phyloP scores from a whole-genome alignment of 257 asterid genomes.

The Przewalskia tangutica region DNA sequence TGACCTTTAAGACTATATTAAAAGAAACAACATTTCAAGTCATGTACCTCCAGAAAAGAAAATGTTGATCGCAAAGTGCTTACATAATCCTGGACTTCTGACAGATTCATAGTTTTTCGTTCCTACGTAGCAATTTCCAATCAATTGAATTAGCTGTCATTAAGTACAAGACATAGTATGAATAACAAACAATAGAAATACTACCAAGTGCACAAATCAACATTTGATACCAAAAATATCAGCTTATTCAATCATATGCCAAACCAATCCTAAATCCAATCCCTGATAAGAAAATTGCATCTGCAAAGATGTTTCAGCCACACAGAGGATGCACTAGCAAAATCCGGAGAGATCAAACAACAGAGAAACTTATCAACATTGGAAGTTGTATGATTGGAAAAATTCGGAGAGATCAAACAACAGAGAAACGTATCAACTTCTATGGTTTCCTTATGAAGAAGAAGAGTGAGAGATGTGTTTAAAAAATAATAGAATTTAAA shows the following conservation, averaged over 20 bases:
- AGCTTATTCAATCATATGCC: neutral
- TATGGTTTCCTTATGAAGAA: too few relatives aligned
- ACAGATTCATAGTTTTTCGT: slow-evolving; percentile 61
- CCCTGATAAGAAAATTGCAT: neutral
- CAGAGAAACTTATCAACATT: neutral
- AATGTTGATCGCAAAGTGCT: slow-evolving; percentile 63
- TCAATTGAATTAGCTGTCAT: slow-evolving; percentile 1
- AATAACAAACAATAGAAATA: neutral
- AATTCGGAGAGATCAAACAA: too few relatives aligned
- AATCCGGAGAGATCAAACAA: neutral
- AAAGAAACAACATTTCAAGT: neutral
- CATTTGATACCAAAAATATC: neutral
- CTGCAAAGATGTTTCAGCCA: neutral
- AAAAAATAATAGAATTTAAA: too few relatives aligned
- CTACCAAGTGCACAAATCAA: neutral
- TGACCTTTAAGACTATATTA: neutral
- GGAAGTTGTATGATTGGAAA: neutral
- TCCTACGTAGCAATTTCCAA: slow-evolving; percentile 31
- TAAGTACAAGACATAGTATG: neutral
- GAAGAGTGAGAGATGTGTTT: too few relatives aligned
- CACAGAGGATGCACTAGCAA: neutral
- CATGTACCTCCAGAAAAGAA: slow-evolving; percentile 66
- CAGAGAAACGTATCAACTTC: too few relatives aligned
- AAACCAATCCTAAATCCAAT: too few relatives aligned
- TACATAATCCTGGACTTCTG: slow-evolving; percentile 57